Conservation (phyloP, 805 yeast species). For the Candida loeiensis region DNA sequence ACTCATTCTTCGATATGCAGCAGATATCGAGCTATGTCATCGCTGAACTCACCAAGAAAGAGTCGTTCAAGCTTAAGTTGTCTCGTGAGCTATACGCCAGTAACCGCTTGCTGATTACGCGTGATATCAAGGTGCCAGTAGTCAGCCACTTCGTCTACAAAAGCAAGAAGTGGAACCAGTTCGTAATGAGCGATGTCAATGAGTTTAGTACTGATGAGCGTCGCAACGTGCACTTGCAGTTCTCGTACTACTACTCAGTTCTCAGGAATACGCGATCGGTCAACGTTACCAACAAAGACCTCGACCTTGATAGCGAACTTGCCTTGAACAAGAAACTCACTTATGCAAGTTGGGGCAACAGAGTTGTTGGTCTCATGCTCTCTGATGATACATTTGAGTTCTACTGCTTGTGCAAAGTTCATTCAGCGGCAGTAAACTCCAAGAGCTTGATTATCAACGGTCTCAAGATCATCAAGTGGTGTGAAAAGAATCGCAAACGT, state of each 20-base stretch:
- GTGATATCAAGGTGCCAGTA: slow-evolving; percentile 29
- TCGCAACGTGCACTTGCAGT: slow-evolving; percentile 30
- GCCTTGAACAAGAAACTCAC: slow-evolving; percentile 37
- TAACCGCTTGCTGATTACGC: slow-evolving; percentile 17
- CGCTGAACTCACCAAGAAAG: slow-evolving; percentile 20
- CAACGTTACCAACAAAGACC: slow-evolving; percentile 14
- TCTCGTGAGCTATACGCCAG: slow-evolving; percentile 21
- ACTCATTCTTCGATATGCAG: slow-evolving; percentile 74
- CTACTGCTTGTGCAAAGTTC: slow-evolving; percentile 39
- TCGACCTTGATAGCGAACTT: slow-evolving; percentile 20
- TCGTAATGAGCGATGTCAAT: slow-evolving; percentile 41
- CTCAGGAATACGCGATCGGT: slow-evolving; percentile 26
- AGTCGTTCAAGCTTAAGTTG: slow-evolving; percentile 19
- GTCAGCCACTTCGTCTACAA: slow-evolving; percentile 82
- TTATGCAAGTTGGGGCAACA: slow-evolving; percentile 24
- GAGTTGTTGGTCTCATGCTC: slow-evolving; percentile 36
- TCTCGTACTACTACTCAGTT: slow-evolving; percentile 33
- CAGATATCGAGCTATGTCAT: slow-evolving; percentile 54
- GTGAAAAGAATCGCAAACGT: slow-evolving; percentile 64
- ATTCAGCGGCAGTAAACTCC: slow-evolving; percentile 41
- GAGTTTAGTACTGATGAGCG: slow-evolving; percentile 18
- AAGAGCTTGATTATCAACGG: slow-evolving; percentile 59
- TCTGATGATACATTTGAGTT: slow-evolving; percentile 33
- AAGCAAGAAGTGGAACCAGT: slow-evolving; percentile 65
- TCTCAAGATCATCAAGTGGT: slow-evolving; percentile 68